Evolutionary conservation across 208 protist genomes (phyloP).

Genomic region (Leishmania martiniquensis): DNA sequence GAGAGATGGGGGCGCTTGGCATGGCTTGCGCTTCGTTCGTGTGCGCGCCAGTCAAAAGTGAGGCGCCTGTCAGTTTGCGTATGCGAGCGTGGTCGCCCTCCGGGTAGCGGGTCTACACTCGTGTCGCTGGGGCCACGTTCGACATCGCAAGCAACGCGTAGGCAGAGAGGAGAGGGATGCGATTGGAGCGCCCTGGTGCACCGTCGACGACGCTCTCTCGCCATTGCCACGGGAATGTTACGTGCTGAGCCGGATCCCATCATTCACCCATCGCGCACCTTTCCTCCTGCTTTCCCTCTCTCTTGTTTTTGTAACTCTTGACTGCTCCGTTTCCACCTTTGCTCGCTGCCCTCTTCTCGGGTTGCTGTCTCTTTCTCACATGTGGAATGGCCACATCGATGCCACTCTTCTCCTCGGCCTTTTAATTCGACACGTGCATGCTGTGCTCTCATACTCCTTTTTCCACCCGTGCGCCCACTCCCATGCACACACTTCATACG

Average conservation of each 20-base stretch:
- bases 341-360: neutral
- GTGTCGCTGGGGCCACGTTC: neutral
- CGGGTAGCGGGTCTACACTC: neutral
- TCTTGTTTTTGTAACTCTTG: neutral
- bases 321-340: neutral
- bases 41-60: neutral
- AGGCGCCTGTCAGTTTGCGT: neutral
- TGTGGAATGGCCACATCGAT: neutral
- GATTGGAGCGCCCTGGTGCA: neutral
- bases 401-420: neutral
- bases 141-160: neutral
- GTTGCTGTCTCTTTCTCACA: neutral
- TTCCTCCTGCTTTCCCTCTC: constrained; percentile 4
- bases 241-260: neutral
- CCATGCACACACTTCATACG: neutral
- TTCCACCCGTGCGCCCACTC: neutral
- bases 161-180: neutral
- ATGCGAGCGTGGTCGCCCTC: no score
- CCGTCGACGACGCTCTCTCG: neutral
- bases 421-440: neutral
- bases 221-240: neutral
- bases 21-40: neutral
- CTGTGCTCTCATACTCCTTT: neutral
- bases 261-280: neutral
- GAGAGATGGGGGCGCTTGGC: neutral